Base-by-base conservation (phyloP, 805 yeast species). In the Barnettozyma salicaria region DNA sequence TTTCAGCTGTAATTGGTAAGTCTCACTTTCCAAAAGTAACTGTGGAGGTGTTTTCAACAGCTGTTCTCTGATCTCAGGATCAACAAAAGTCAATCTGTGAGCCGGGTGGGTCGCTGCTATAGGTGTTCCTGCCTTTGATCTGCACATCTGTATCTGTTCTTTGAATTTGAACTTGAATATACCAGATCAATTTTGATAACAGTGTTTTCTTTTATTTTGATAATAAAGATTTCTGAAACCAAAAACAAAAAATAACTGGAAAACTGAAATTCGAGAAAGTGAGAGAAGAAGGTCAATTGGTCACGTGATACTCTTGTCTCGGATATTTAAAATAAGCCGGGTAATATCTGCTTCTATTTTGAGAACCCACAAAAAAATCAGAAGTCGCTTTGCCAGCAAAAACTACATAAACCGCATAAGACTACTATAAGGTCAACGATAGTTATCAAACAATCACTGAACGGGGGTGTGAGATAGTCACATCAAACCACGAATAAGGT, bases 41-140 rank as follows among this genome's bases (percentile, higher is more conserved):
- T 46, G 48, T 2, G 54, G 49, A 6, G 76, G 74, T 1, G 72
- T 63, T 42, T 60, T 65, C 10, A 60, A 42, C 8, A 70, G 42
- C 30, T 61, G 64, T 2, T 37, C 42, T 30, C 54, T 58, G 19
- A 58, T 49, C n/a, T 69, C 72, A 3, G 55, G 64, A 25, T 48
- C 49, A 3, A 58, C 50, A 19, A 37, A 45, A 6, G 35, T 40
- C 19, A 58, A 40, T 12, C 33, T 16, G 19, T 47, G 40, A 1
- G 61, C 61, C 2, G 61, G 61, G 36, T 58, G 63, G n/a, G 39
- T 31, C 4, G 43, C 42, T 9, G 23, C 31, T 3, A 29, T 41
- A 2, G 55, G 52, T 0, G 56, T 53, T 3, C 35, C 38, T 7
- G 49, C 32, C 20, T 44, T 53, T 9, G 48, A 43, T 38, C 50